Evolutionary conservation across 192 early-diverging fungal species (phyloP), one percentile per base, ranked within the genome.

Genomic region (Spizellomyces punctatus): DNA sequence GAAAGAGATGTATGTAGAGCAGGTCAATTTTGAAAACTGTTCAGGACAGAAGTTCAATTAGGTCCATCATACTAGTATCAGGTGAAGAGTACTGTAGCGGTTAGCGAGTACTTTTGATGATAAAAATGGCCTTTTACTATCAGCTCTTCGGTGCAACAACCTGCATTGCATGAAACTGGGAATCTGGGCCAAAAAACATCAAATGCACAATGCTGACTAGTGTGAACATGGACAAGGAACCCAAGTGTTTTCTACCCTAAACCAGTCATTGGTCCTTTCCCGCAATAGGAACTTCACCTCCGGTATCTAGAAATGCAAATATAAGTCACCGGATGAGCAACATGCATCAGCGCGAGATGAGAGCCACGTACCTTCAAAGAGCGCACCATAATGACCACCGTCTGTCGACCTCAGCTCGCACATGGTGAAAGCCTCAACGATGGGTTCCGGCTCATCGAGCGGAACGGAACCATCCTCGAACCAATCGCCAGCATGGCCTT

Each of bases 351-450:
- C 54, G n/a, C 0, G n/a, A 56, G 22, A 56, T 19, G 12, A 12
- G 48, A 4, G 8, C 16, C 12, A 48, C 46, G 49, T 65, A 65
- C 64, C 64, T 65, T 65, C 64, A 52, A 65, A 65, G 44, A 65
- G 36, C 10, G 64, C 64, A 16, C 64, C 64, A 45, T 36, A 16
- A 27, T 65, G 64, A 47, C 64, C 64, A 52, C 44, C 17, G n/a
- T 65, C 64, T 8, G 44, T 65, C 16, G 64, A 52, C 45, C 64
- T 14, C 17, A 52, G 12, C 48, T 65, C 46, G 17, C n/a, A n/a
- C 5, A 19, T 27, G 17, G 5, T 65, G 16, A 65, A n/a, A n/a
- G 64, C 64, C 41, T 65, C 64, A 14, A 65, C 16, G 44, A 65
- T n/a, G 17, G 64, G 64, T n/a, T 65, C 64, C 17, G 21, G 21